Conservation (phyloP, 139 green algal genomes). For the Micractinium sp. region DNA sequence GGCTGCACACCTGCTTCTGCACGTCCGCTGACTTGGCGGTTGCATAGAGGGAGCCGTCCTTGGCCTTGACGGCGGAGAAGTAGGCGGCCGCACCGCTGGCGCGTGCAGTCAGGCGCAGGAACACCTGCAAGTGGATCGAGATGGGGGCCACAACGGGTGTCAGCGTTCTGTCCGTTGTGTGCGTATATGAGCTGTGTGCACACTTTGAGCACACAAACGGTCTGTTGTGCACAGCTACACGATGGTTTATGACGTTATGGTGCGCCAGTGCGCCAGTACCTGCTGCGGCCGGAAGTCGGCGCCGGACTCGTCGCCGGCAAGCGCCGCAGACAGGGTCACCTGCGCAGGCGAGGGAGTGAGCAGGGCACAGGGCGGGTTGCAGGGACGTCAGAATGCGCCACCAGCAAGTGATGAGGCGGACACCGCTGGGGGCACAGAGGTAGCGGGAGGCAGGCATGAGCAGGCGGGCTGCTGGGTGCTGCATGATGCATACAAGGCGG, state of each 20-base stretch:
- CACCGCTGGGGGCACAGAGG: no score
- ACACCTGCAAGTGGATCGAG: neutral
- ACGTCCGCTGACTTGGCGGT: slow-evolving; percentile 17
- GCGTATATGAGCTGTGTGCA: no score
- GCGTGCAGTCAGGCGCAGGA: slow-evolving; percentile 17
- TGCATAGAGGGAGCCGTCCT: slow-evolving; percentile 16
- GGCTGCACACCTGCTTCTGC: slow-evolving; percentile 4
- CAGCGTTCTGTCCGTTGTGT: no score
- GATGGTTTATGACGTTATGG: no score
- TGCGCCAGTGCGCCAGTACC: neutral
- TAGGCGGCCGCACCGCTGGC: neutral
- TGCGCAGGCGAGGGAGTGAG: neutral
- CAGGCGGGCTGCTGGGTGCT: no score
- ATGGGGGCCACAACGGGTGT: neutral
- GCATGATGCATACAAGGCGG: no score
- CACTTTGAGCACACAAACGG: no score
- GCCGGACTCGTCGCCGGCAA: neutral
- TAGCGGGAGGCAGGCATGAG: no score
- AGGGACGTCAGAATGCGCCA: no score
- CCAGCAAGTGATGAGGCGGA: no score
- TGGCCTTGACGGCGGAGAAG: slow-evolving; percentile 32
- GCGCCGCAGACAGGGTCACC: neutral
- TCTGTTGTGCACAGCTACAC: neutral
- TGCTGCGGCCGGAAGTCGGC: slow-evolving; percentile 24
- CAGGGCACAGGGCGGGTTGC: neutral